Base-by-base conservation (phyloP, 2,329 filamentous ascomycete genomes). In the Colletotrichum sojae region DNA sequence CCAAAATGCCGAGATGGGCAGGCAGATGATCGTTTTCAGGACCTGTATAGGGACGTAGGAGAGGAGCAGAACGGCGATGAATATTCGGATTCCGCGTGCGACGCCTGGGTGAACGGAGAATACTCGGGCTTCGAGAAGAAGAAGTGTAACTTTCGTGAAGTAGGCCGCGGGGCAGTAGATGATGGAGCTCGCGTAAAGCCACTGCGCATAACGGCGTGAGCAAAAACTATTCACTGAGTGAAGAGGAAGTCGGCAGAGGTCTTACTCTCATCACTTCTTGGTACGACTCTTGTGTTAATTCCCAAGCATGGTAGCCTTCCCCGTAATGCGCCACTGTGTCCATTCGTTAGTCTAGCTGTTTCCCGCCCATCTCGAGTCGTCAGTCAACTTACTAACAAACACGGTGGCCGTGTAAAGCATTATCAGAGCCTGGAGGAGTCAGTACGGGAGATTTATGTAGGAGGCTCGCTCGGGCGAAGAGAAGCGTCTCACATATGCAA, bases 111-210 rank as follows among this genome's bases (percentile, higher is more conserved):
- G 69, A 10, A 77, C 69, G 9, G 75, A 63, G 53, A 78, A 79
- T 13, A 80, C 74, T 20, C 78, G 73, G 5, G 76, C 75, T 16
- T 78, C 77, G 54, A 79, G 69, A 9, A 80, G 70, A 43, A 78
- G 71, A n/a, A 78, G 72, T 6, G 78, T 77, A n/a, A 75, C 69
- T 66, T 80, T 79, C 20, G 74, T 76, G 56, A 74, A 73, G 60
- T 72, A 79, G 2, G 77, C 73, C 5, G 76, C 72, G 15, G 77
- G 76, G 15, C 73, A 75, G 62, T 78, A 79, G 8, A 76, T 31
- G 27, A 79, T 60, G 16, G 74, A 73, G 46, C 74, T 73, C 15
- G 73, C 75, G 45, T 78, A 76, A 6, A 77, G 65, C 76, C 75
- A 75, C 76, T 75, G 46, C 1, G 10, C 5, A 1, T 16, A 27